phyloP scores from a whole-genome alignment of 1,284 basidiomycete genomes.

The Ganoderma sinense region DNA sequence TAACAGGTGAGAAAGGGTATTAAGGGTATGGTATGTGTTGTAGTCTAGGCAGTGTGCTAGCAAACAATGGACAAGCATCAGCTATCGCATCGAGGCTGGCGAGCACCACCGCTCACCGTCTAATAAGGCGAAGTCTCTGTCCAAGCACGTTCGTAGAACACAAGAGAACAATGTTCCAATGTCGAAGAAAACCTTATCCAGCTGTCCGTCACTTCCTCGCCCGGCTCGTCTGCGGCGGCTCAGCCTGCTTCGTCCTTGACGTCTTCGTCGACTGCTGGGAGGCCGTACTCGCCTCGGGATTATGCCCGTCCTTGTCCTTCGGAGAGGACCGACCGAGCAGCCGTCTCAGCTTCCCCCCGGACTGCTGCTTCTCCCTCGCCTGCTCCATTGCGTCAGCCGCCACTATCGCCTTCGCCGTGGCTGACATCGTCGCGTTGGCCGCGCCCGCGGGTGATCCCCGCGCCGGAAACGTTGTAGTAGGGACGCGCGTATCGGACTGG shows the following conservation, averaged over 20 bases:
- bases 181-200: not conserved
- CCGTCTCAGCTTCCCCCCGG: slow-evolving; percentile 35
- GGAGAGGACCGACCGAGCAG: slow-evolving; percentile 31
- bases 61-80: not conserved
- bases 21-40: slow-evolving; percentile 11
- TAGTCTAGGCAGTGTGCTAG: not conserved
- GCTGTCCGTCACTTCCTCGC: not conserved
- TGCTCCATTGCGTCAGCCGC: slow-evolving; percentile 60
- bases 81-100: not conserved
- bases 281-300: slow-evolving; percentile 20
- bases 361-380: slow-evolving; percentile 34
- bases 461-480: slow-evolving; percentile 3
- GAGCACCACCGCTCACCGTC: slow-evolving; percentile 9
- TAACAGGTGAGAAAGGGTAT: not conserved
- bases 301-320: slow-evolving; percentile 17
- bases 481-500: slow-evolving; percentile 36
- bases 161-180: not conserved
- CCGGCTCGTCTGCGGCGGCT: no score
- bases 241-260: not conserved
- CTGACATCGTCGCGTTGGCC: slow-evolving; percentile 45
- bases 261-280: not conserved
- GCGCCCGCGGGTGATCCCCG: slow-evolving; percentile 25
- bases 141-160: not conserved
- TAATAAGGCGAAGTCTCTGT: not conserved
- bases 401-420: slow-evolving; percentile 66